Evolutionary conservation across 2,329 filamentous ascomycete species (phyloP).

Genomic region (Aspergillus sojae): DNA sequence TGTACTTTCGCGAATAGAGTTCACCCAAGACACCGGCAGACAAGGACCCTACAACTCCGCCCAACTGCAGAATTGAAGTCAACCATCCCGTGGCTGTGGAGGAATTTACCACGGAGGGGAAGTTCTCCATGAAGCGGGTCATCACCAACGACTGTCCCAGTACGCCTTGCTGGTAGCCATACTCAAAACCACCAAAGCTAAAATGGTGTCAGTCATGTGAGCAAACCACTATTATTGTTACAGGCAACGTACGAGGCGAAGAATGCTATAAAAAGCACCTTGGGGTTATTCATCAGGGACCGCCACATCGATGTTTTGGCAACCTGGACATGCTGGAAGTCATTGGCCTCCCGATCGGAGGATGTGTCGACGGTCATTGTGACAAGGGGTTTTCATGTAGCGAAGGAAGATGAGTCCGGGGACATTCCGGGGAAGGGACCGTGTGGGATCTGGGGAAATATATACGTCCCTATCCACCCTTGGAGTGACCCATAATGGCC

Average conservation of each 20-base stretch:
- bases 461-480: not conserved
- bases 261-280: conserved; percentile 56
- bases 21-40: conserved; percentile 53
- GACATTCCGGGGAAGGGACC: conserved; percentile 5
- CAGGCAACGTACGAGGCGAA: conserved; percentile 44
- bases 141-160: conserved; percentile 52
- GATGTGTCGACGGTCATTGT: conserved; percentile 3
- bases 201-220: not conserved
- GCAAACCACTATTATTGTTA: no score
- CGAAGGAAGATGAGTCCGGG: not conserved
- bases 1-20: conserved; percentile 54
- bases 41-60: conserved; percentile 49
- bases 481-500: not conserved
- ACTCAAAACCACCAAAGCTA: conserved; percentile 51
- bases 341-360: not conserved
- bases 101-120: conserved; percentile 47
- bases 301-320: conserved; percentile 31
- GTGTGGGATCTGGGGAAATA: conserved; percentile 10
- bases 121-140: conserved; percentile 52
- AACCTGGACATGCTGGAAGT: conserved; percentile 20
- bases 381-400: not conserved
- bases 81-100: conserved; percentile 46
- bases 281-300: conserved; percentile 40
- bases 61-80: conserved; percentile 56
- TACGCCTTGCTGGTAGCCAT: conserved; percentile 52